Conservation (phyloP, 768 basidiomycete species). For the Lactarius deliciosus region DNA sequence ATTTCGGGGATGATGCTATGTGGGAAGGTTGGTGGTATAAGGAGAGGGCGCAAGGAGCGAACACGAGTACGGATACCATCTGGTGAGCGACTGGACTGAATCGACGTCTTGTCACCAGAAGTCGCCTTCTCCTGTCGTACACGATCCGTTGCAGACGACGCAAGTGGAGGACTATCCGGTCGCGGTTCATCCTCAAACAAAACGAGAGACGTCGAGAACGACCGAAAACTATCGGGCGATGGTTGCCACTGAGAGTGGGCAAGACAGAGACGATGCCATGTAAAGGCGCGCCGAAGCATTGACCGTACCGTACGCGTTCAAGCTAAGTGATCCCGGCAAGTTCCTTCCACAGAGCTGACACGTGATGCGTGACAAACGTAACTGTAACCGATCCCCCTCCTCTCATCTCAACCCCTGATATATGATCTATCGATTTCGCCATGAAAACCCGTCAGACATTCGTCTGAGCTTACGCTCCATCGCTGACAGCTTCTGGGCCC, state of each 20-base stretch:
- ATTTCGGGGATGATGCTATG: background rate
- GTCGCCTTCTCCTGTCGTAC: background rate
- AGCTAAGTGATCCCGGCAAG: background rate
- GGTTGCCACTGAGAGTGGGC: background rate
- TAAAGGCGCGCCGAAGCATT: constrained; percentile 10
- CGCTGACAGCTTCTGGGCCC: background rate
- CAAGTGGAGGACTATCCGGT: background rate
- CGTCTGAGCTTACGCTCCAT: background rate
- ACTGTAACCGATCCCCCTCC: background rate
- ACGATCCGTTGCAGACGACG: no score
- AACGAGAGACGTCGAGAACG: background rate
- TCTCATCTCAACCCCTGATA: background rate
- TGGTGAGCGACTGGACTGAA: background rate
- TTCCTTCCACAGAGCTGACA: background rate
- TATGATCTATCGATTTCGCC: background rate
- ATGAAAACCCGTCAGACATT: background rate
- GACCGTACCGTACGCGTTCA: background rate
- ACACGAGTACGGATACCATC: background rate
- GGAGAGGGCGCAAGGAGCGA: constrained; percentile 9
- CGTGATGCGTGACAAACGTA: background rate
- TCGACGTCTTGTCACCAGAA: background rate
- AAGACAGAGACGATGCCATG: background rate
- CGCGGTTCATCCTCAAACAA: background rate
- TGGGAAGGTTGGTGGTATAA: constrained; percentile 12
- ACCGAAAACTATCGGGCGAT: background rate